Conservation (phyloP, 805 yeast species). For the Candida parachauliodes region DNA sequence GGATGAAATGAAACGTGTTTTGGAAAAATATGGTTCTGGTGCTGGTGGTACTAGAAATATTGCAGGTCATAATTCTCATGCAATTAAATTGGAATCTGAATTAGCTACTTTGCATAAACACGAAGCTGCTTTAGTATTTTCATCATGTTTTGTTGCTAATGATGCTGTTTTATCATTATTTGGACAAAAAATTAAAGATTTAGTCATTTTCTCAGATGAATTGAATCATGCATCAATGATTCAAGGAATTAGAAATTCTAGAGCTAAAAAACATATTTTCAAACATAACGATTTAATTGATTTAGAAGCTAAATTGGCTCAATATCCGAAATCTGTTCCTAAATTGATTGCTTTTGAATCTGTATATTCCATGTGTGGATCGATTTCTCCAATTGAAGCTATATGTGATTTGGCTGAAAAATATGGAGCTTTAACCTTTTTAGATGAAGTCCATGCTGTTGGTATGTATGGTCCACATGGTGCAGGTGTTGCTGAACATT, state of each 20-base stretch:
- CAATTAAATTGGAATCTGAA: conserved; percentile 82
- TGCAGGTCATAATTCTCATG: conserved; percentile 93
- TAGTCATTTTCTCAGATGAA: conserved; percentile 90
- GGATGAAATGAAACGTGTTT: conserved; percentile 69
- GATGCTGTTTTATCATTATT: conserved; percentile 89
- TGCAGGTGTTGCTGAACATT: conserved; percentile 98
- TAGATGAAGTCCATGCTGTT: conserved; percentile 98
- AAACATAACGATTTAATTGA: conserved; percentile 86
- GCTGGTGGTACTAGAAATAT: conserved; percentile 99
- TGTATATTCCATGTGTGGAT: conserved; percentile 98
- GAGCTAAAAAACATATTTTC: conserved; percentile 83
- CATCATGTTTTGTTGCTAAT: conserved; percentile 95
- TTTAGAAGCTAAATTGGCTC: conserved; percentile 72
- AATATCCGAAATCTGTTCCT: conserved; percentile 83
- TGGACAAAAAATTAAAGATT: conserved; percentile 85
- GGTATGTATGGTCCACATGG: conserved; percentile 99
- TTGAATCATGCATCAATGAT: conserved; percentile 98
- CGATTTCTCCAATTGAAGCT: conserved; percentile 87
- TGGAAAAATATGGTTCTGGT: conserved; percentile 93
- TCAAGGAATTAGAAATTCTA: conserved; percentile 88
- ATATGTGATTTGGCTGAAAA: conserved; percentile 96
- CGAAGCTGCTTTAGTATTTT: conserved; percentile 91
- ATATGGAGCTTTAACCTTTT: conserved; percentile 93
- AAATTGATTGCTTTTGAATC: conserved; percentile 96
- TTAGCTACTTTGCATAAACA: conserved; percentile 89